Conservation (phyloP, 2,329 filamentous ascomycete genomes). For the Davidsoniella eucalypti region DNA sequence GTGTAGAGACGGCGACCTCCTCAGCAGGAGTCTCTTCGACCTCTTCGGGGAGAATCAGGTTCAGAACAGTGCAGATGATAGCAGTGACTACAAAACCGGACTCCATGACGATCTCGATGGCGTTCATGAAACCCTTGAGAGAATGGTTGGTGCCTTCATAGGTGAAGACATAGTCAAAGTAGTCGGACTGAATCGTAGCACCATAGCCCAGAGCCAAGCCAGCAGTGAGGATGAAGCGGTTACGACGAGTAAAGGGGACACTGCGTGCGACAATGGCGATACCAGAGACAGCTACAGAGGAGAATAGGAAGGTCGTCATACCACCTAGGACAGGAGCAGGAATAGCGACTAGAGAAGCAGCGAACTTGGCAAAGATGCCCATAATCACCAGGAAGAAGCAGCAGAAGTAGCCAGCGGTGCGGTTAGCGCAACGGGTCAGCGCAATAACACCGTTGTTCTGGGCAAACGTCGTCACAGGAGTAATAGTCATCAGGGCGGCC, state of each 20-base stretch:
- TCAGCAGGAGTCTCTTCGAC: conserved; percentile 37
- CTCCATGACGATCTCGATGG: conserved; percentile 55
- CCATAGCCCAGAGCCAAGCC: conserved; percentile 58
- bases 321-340: conserved; percentile 49
- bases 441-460: conserved; percentile 79
- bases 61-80: conserved; percentile 55
- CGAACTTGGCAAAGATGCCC: conserved; percentile 73
- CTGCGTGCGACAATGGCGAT: conserved; percentile 56
- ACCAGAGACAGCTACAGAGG: conserved; percentile 59
- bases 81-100: conserved; percentile 64
- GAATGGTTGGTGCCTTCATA: conserved; percentile 51
- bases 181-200: conserved; percentile 48
- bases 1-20: not conserved
- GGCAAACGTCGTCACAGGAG: conserved; percentile 64
- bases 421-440: conserved; percentile 64
- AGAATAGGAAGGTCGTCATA: conserved; percentile 70
- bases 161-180: conserved; percentile 56
- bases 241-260: conserved; percentile 60
- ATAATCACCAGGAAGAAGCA: conserved; percentile 64
- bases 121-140: conserved; percentile 58
- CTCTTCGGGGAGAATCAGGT: conserved; percentile 57
- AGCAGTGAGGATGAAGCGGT: conserved; percentile 66
- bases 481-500: conserved; percentile 62
- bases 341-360: conserved; percentile 61
- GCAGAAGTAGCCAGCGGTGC: conserved; percentile 63